Evolutionary conservation across 768 basidiomycete species (phyloP).

Genomic region (Collybiopsis confluens): DNA sequence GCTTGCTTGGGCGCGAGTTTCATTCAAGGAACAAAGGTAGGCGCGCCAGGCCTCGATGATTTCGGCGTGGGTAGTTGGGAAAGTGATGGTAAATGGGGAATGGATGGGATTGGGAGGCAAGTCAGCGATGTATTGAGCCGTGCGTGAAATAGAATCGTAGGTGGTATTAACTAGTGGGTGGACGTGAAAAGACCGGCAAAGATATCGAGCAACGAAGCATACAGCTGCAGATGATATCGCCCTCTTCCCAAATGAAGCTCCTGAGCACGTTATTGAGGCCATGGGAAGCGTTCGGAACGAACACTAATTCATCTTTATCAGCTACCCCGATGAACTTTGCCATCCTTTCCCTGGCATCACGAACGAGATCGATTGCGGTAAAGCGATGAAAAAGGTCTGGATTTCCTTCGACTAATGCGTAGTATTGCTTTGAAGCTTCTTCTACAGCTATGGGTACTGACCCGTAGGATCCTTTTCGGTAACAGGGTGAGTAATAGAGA

Average conservation of each 20-base stretch:
- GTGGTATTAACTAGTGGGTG: slow-evolving; percentile 45
- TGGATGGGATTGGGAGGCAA: slow-evolving; percentile 39
- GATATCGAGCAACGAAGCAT: slow-evolving; percentile 18
- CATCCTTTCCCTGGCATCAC: slow-evolving; percentile 37
- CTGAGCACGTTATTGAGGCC: slow-evolving; percentile 63
- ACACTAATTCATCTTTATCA: slow-evolving; percentile 48
- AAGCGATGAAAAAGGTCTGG: slow-evolving; percentile 53
- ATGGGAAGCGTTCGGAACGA: slow-evolving; percentile 58
- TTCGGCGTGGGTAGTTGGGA: slow-evolving; percentile 46
- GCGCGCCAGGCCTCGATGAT: slow-evolving; percentile 49
- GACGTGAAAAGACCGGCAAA: not conserved
- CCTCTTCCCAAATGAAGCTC: slow-evolving; percentile 64
- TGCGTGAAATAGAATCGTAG: slow-evolving; percentile 46
- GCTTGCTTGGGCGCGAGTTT: not conserved
- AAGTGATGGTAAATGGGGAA: slow-evolving; percentile 39
- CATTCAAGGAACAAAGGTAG: slow-evolving; percentile 19
- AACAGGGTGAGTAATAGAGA: not conserved
- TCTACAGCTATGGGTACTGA: slow-evolving; percentile 51
- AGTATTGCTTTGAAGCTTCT: slow-evolving; percentile 36
- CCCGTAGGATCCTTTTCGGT: slow-evolving; percentile 61
- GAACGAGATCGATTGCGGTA: slow-evolving; percentile 28
- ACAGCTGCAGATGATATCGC: slow-evolving; percentile 66
- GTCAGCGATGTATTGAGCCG: slow-evolving; percentile 49
- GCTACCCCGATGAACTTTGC: slow-evolving; percentile 49
- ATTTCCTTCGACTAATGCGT: slow-evolving; percentile 42